Base-by-base conservation (phyloP, 148 eudicot species). In the Gaultheria prostrata region DNA sequence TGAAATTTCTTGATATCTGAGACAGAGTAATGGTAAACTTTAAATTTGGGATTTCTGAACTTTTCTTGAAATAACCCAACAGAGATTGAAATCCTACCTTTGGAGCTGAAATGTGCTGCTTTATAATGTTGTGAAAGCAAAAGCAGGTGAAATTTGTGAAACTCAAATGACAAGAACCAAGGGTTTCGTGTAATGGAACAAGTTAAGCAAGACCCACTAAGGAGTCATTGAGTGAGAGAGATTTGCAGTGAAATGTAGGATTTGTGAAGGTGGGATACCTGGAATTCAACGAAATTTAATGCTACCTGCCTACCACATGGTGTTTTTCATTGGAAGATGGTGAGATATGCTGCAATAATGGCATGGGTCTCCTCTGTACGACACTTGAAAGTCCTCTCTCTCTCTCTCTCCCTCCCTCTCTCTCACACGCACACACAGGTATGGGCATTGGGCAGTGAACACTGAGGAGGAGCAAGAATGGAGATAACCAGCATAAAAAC, bases 241-340 rank as follows among this genome's bases (percentile, higher is more conserved):
- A 39, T 39, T 39, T 17, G 48, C 46, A 46, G n/a, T 7, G 71
- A 83, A 82, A 77, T 20, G 30, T 76, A 48, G 75, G 74, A 80
- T 61, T 61, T 65, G 53, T 0, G 54, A 21, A 3, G 26, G 5
- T 59, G 48, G 54, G 75, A 50, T 77, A 10, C 80, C 30, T 77
- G 21, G 48, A 48, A 2, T 63, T 32, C 12, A 59, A 48, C 11
- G 75, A 63, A 20, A 71, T 63, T 76, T 57, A 65, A 67, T 63
- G 76, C 72, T 28, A 63, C 69, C 30, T 14, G 69, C 69, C 50
- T 46, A 30, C 67, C 83, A 86, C 83, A 61, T 86, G 76, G 79
- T 77, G 71, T 72, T 82, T 86, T 73, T 86, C 49, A n/a, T 83
- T 65, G 17, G 76, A 77, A 69, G 82, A 85, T 13, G n/a, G 82